Base-by-base conservation (phyloP, 768 basidiomycete species). In the Albatrellus ellisii region DNA sequence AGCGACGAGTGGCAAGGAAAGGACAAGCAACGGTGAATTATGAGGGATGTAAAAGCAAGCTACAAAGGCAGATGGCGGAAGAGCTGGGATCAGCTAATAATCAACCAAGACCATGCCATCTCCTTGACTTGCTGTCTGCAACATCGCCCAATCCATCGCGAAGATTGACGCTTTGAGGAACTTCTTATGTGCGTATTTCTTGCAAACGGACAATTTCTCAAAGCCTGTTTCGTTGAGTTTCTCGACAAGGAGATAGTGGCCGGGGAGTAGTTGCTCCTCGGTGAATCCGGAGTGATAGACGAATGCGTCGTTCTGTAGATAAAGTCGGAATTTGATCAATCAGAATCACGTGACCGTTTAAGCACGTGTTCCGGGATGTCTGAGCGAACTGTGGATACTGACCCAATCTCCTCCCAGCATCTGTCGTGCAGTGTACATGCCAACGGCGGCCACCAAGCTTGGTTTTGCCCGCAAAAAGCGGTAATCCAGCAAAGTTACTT, bases 351-450 rank as follows among this genome's bases (percentile, higher is more conserved):
- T 50, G 50, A 50, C 38, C 25, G 32, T 18, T 39, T 41, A 52
- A 42, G 21, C 26, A 36, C 36, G 46, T n/a, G 28, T 34, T 46
- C 45, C 26, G 41, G 43, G 46, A 42, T 46, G 46, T 39, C 38
- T 25, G n/a, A 28, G 4, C 9, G 39, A 18, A 41, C 42, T 27
- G 24, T 18, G 43, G 52, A 41, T 46, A 71, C 94, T 67, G 61
- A 97, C 94, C 95, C 95, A 99, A 59, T 84, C 79, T 50, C 89
- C 89, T 25, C 81, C 87, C 54, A 98, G 63, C 95, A 99, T 98
- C 64, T 65, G 74, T 52, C 91, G 74, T 44, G 95, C 82, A 46
- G 82, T 81, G 70, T 94, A 98, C 95, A 99, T 99, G 28, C 90
- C 87, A 41, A 98, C 78, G 10, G 94, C 95, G 24, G 95, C 94